Evolutionary conservation across 2,329 filamentous ascomycete species (phyloP), one percentile per base, ranked within the genome.

Genomic region (Claviceps africana): DNA sequence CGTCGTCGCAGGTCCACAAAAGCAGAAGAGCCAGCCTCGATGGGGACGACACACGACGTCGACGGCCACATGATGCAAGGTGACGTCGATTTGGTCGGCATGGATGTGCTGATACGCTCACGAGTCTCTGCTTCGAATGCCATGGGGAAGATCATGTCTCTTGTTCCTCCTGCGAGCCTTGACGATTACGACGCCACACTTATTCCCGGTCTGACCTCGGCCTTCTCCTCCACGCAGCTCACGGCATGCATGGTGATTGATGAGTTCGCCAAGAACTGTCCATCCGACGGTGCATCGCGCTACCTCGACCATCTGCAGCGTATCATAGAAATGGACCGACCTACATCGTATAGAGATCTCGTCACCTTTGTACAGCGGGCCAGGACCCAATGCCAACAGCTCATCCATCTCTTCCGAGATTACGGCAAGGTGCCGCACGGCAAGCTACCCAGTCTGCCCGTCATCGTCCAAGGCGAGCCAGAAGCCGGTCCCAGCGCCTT

Each of bases 21-120:
- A 71, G 70, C 79, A 21, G 87, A 93, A 51, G 85, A 90, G 30
- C 69, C 77, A 9, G 71, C 78, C 1, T 70, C 78, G 1, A 70
- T 77, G 4, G 78, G 72, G n/a, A 72, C 85, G n/a, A 80, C 85
- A 1, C 93, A 98, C 67, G 95, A 98, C 65, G 88, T 98, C 19
- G 93, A 98, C 65, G 93, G 90, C 10, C 90, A 95, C 59, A 96
- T 98, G 85, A 89, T 98, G 73, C 87, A 91, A 64, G 93, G 94
- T 50, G 94, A 98, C 61, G 84, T 97, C 47, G 94, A 98, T 63
- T 75, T 98, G 43, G 90, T 98, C 28, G 90, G 93, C 33, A 79
- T 86, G 61, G 93, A 98, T 55, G 83, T 83, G 7, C 80, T 98
- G 66, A 81, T 97, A 48, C 82, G 91, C 55, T 95, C 90, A 8